Conservation (phyloP, 192 early-diverging fungal genomes). For the Coemansia guatemalensis region DNA sequence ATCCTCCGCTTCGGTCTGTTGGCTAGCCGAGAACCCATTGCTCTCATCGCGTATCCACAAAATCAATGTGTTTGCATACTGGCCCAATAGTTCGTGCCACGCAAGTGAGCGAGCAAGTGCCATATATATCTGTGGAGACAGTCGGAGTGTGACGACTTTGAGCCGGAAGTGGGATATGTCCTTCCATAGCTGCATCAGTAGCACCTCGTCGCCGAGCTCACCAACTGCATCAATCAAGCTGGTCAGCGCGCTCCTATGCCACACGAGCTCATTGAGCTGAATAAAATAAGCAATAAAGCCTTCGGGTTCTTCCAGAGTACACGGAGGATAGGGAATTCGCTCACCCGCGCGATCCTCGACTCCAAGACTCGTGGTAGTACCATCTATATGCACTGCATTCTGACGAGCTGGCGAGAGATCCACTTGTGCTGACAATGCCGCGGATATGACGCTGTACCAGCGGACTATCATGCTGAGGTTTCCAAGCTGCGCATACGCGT, state of each 20-base stretch:
- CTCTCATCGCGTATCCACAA: slow-evolving; percentile 18
- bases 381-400: slow-evolving; percentile 16
- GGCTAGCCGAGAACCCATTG: slow-evolving; percentile 35
- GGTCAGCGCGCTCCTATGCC: slow-evolving; percentile 37
- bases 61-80: slow-evolving; percentile 22
- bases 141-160: slow-evolving; percentile 23
- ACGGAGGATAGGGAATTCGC: background rate
- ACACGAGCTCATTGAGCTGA: slow-evolving; percentile 32
- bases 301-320: slow-evolving; percentile 29
- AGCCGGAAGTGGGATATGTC: slow-evolving; percentile 16
- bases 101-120: slow-evolving; percentile 41
- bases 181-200: slow-evolving; percentile 36
- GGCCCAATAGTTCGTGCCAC: slow-evolving; percentile 19
- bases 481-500: slow-evolving; percentile 31
- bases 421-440: slow-evolving; percentile 23
- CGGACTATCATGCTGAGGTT: slow-evolving; percentile 37
- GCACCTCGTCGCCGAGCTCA: slow-evolving; percentile 22
- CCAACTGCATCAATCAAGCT: slow-evolving; percentile 28
- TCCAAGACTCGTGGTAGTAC: slow-evolving; percentile 1
- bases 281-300: slow-evolving; percentile 29
- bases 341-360: background rate
- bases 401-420: slow-evolving; percentile 6
- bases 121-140: slow-evolving; percentile 44
- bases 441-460: slow-evolving; percentile 34
- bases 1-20: slow-evolving; percentile 17